Base-by-base conservation (phyloP, 139 green algal species). In the Coelastrella sp. region DNA sequence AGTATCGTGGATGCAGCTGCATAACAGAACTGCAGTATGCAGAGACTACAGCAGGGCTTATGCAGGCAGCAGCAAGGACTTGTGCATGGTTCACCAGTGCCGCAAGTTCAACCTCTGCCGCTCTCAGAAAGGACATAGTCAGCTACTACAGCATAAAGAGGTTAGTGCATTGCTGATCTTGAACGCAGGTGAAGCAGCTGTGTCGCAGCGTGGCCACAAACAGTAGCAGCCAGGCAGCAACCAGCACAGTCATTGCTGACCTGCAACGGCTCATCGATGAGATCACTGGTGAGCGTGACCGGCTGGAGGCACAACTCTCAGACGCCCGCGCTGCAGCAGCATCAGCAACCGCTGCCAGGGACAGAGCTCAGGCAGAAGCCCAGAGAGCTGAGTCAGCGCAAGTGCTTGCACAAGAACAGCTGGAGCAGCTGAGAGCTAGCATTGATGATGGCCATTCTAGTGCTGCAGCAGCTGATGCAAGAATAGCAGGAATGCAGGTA, bases 251-350 rank as follows among this genome's bases (percentile, higher is more conserved):
- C 60, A 38, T 79, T 27, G 48, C 67, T 21, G 32, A 85, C 43
- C 45, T 85, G 48, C 79, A 85, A 64, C 80, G 68, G 34, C 50
- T 86, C 25, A n/a, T 86, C 17, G 80, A 86, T 30, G 80, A 86
- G 7, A 27, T 45, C 9, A 60, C 34, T 11, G 66, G 34, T 0
- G 64, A 84, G 11, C 40, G 87, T 25, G 86, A 91, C 77, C 51
- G 27, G 6, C 45, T 80, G 23, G 80, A 71, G 15, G 32, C 73
- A 0, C 74, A 77, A 43, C 40, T 62, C 19, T 62, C 87, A 37
- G 72, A 84, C 41, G 40, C 7, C 0, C 48, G 72, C 34, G 50
- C 88, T 37, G 79, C 86, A 32, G 68, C 53, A 5, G 51, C 48
- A 17, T 27, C 80, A 15, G 80, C 80, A 19, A 21, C 48, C 25